Evolutionary conservation across 305 asterid genomes (phyloP).

Genomic region (Fraxinus velutina): DNA sequence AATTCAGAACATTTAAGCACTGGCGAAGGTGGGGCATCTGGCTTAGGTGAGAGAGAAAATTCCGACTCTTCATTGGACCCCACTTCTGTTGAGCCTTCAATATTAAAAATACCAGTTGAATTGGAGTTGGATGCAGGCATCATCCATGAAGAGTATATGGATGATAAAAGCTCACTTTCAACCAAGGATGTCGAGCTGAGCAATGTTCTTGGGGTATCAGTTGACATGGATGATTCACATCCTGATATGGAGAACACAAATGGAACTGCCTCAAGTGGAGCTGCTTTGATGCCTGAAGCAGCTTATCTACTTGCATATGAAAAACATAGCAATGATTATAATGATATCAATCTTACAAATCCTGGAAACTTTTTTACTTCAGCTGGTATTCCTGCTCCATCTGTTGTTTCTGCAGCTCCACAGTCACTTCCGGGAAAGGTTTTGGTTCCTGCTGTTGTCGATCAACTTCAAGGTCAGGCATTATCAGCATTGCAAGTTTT

Average conservation of each 20-base stretch:
- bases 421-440: slow-evolving; percentile 74
- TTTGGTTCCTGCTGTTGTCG: slow-evolving; percentile 85
- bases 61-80: slow-evolving; percentile 31
- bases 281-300: slow-evolving; percentile 32
- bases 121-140: slow-evolving; percentile 37
- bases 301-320: slow-evolving; percentile 32
- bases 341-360: slow-evolving; percentile 35
- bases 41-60: slow-evolving; percentile 29
- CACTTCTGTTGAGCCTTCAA: slow-evolving; percentile 37
- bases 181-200: slow-evolving; percentile 24
- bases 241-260: slow-evolving; percentile 23
- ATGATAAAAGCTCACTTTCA: slow-evolving; percentile 36
- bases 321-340: slow-evolving; percentile 30
- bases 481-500: slow-evolving; percentile 84
- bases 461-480: slow-evolving; percentile 84
- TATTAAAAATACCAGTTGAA: slow-evolving; percentile 22
- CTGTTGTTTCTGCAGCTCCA: slow-evolving; percentile 68
- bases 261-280: slow-evolving; percentile 35
- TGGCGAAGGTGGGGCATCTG: slow-evolving; percentile 32
- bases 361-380: slow-evolving; percentile 56
- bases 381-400: slow-evolving; percentile 93
- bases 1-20: slow-evolving; percentile 30
- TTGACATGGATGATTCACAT: slow-evolving; percentile 35
- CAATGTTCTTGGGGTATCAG: slow-evolving; percentile 29
- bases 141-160: slow-evolving; percentile 31